Percentiles rank a stretch among this genome's conserved stretches.
Evolutionary conservation across 2,329 filamentous ascomycete species (phyloP).

Genomic region (Escovopsis sp.): DNA sequence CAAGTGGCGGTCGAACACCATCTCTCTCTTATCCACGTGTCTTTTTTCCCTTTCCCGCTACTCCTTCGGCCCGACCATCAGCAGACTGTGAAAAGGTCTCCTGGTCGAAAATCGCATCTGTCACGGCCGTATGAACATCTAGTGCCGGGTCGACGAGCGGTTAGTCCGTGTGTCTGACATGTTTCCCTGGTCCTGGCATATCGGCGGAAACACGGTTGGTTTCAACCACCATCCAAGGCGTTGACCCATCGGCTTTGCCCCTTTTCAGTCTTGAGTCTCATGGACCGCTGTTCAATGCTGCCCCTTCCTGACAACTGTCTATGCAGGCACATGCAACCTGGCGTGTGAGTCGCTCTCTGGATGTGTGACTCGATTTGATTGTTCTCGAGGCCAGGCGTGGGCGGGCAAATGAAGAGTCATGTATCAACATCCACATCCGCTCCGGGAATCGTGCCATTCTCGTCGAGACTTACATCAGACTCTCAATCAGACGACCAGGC

Average conservation of each 20-base stretch:
- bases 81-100: conserved; percentile 4
- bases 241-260: too few relatives aligned
- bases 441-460: background rate
- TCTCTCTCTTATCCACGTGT: conserved; percentile 3
- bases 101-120: conserved; percentile 4
- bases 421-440: background rate
- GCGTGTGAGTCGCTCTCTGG: conserved; percentile 5
- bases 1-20: too few relatives aligned
- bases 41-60: background rate
- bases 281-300: too few relatives aligned
- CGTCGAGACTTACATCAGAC: background rate
- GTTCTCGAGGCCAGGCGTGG: too few relatives aligned
- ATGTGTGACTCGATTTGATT: conserved; percentile 3
- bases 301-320: too few relatives aligned
- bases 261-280: too few relatives aligned
- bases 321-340: background rate
- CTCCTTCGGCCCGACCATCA: conserved; percentile 7
- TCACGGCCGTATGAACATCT: background rate
- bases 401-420: too few relatives aligned
- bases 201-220: too few relatives aligned
- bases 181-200: too few relatives aligned
- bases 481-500: background rate
- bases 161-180: too few relatives aligned
- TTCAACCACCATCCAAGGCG: too few relatives aligned
- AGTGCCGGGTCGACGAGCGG: too few relatives aligned